Evolutionary conservation across 495 filamentous ascomycete genomes (phyloP).

Genomic region (Friedmanniomyces endolithicus): DNA sequence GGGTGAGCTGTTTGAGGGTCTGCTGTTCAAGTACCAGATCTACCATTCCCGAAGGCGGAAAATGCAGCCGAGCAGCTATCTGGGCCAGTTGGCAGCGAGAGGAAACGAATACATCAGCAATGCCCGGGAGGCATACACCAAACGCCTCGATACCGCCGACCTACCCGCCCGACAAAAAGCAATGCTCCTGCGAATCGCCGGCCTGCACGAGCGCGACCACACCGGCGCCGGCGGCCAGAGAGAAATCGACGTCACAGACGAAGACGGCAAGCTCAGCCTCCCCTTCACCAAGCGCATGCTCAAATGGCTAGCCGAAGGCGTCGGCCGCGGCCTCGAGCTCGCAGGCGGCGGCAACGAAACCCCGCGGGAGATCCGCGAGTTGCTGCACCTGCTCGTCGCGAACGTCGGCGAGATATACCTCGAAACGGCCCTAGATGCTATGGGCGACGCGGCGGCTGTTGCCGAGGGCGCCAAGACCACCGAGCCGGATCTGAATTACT

Average conservation of each 20-base stretch:
- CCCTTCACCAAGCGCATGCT: slow-evolving; percentile 91
- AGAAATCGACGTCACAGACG: slow-evolving; percentile 71
- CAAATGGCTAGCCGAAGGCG: slow-evolving; percentile 92
- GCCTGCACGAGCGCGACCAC: slow-evolving; percentile 44
- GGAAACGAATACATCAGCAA: slow-evolving; percentile 70
- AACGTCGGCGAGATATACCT: slow-evolving; percentile 91
- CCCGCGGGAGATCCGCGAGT: slow-evolving; percentile 82
- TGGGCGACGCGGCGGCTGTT: slow-evolving; percentile 56
- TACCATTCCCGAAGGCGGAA: slow-evolving; percentile 81
- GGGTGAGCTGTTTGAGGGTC: slow-evolving; percentile 82
- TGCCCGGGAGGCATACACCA: slow-evolving; percentile 73
- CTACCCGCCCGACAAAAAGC: slow-evolving; percentile 69
- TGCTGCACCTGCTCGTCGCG: slow-evolving; percentile 70
- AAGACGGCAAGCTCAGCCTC: slow-evolving; percentile 72
- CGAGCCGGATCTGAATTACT: slow-evolving; percentile 80
- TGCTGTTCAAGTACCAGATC: slow-evolving; percentile 89
- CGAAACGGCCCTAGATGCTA: slow-evolving; percentile 81
- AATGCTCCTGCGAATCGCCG: slow-evolving; percentile 75
- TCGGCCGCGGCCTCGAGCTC: slow-evolving; percentile 83
- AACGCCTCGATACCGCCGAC: slow-evolving; percentile 72
- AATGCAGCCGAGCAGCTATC: slow-evolving; percentile 50
- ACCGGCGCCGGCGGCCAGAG: slow-evolving; percentile 19
- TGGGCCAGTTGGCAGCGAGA: slow-evolving; percentile 77
- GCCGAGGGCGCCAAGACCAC: slow-evolving; percentile 63
- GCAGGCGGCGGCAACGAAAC: slow-evolving; percentile 66